These are phyloP conservation scores for Chlamydomonas asymmetrica DNA, from an alignment of 139 green algal genomes.

Conservation along the genomic window DNA sequence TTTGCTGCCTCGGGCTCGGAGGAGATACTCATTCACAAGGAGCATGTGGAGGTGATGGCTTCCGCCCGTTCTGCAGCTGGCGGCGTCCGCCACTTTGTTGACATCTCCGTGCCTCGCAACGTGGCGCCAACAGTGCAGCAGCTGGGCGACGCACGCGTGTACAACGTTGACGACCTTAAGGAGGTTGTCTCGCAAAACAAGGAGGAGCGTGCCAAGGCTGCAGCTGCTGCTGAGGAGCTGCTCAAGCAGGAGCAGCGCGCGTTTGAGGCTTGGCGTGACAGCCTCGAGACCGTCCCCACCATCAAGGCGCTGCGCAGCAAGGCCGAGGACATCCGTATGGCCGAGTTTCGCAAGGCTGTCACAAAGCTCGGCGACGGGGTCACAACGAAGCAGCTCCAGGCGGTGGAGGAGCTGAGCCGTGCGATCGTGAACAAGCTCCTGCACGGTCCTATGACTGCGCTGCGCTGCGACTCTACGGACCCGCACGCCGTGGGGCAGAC, in stretches of 20 bases:
- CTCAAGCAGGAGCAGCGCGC: constrained; percentile 65
- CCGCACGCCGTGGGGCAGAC: constrained; percentile 77
- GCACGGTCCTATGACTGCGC: constrained; percentile 93
- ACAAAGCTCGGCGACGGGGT: constrained; percentile 79
- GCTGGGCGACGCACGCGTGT: constrained; percentile 64
- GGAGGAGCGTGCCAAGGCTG: constrained; percentile 72
- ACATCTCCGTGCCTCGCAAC: constrained; percentile 94
- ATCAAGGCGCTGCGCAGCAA: constrained; percentile 93
- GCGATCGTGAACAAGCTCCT: constrained; percentile 98
- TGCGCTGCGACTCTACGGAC: constrained; percentile 84
- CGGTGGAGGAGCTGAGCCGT: constrained; percentile 89
- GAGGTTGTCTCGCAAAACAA: constrained; percentile 95
- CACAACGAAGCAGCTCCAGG: constrained; percentile 91
- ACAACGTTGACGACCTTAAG: constrained; percentile 97
- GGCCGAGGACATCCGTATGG: constrained; percentile 80
- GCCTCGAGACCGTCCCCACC: constrained; percentile 92
- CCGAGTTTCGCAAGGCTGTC: constrained; percentile 88
- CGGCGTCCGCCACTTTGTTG: constrained; percentile 85
- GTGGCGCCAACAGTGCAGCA: constrained; percentile 75
- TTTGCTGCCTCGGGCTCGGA: constrained; percentile 86
- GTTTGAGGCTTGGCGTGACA: constrained; percentile 95
- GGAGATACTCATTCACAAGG: constrained; percentile 67
- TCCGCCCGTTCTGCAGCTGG: constrained; percentile 52
- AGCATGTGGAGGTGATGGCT: constrained; percentile 63
- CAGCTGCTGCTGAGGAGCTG: constrained; percentile 34